phyloP scores from a whole-genome alignment of 1,284 basidiomycete species.

The Marasmius tenuissimus region DNA sequence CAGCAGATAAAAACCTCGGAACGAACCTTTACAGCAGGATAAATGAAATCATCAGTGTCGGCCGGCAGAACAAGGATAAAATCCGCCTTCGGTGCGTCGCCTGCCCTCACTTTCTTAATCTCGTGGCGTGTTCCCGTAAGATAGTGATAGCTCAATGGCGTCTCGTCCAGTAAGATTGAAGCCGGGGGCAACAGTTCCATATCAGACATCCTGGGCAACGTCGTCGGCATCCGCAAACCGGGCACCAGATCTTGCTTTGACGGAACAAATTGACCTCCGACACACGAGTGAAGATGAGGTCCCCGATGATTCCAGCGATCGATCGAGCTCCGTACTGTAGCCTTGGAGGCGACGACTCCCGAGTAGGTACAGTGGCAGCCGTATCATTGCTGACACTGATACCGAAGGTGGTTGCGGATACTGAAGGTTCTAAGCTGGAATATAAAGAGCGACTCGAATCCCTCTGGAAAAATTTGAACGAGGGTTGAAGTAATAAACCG shows the following conservation, averaged over 20 bases:
- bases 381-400: slow-evolving; percentile 55
- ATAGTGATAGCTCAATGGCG: slow-evolving; percentile 34
- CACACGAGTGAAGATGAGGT: slow-evolving; percentile 61
- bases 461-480: no score
- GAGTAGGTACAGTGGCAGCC: slow-evolving; percentile 58
- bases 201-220: slow-evolving; percentile 38
- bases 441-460: no score
- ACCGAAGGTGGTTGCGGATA: slow-evolving; percentile 49
- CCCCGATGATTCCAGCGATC: slow-evolving; percentile 45
- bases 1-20: background rate
- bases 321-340: slow-evolving; percentile 52
- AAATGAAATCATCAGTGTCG: slow-evolving; percentile 64
- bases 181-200: slow-evolving; percentile 28
- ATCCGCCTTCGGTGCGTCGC: slow-evolving; percentile 38
- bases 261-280: slow-evolving; percentile 33
- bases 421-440: slow-evolving; percentile 17
- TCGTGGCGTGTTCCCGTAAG: slow-evolving; percentile 40
- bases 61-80: slow-evolving; percentile 68
- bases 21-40: slow-evolving; percentile 67
- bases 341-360: slow-evolving; percentile 58
- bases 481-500: no score
- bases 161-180: slow-evolving; percentile 31
- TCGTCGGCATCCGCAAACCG: slow-evolving; percentile 47
- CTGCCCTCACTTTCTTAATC: slow-evolving; percentile 18
- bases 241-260: slow-evolving; percentile 38